Percentiles rank a stretch among this genome's conserved stretches.
Conservation (phyloP, 2,329 filamentous ascomycete species). For the Trichophyton benhamiae region DNA sequence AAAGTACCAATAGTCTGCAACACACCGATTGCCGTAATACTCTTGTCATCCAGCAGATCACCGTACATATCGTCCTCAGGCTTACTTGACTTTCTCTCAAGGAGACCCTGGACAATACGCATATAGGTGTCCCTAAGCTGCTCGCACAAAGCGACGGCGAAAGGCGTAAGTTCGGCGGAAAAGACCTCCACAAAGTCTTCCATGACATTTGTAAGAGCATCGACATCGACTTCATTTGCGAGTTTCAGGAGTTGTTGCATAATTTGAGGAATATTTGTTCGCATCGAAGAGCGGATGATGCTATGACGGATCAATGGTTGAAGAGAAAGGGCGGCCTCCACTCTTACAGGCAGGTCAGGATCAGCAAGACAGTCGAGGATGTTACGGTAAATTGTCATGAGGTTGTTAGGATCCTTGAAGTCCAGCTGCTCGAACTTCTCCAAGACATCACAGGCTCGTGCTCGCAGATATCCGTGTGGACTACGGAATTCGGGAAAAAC, state of each 20-base stretch:
- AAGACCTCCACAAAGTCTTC: constrained; percentile 99
- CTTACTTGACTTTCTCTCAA: constrained; percentile 70
- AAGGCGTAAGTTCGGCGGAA: constrained; percentile 89
- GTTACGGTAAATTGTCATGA: constrained; percentile 90
- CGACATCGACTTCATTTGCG: constrained; percentile 94
- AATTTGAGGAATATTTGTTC: constrained; percentile 93
- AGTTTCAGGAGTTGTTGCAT: constrained; percentile 98
- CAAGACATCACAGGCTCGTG: constrained; percentile 88
- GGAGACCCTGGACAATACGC: constrained; percentile 77
- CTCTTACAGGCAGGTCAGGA: constrained; percentile 78
- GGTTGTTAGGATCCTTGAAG: constrained; percentile 91
- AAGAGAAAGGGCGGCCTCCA: constrained; percentile 84
- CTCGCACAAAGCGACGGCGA: constrained; percentile 89
- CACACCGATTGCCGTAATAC: constrained; percentile 90
- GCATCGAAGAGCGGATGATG: constrained; percentile 87
- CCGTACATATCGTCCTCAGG: constrained; percentile 69
- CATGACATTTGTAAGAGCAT: constrained; percentile 96
- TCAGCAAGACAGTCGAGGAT: constrained; percentile 97
- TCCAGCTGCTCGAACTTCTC: constrained; percentile 97
- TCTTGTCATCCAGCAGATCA: constrained; percentile 95
- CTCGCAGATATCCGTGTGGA: constrained; percentile 79
- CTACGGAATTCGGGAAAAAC: constrained; percentile 97
- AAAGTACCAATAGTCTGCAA: constrained; percentile 95
- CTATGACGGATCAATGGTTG: constrained; percentile 95
- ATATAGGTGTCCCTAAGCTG: constrained; percentile 94